phyloP scores from a whole-genome alignment of 2,329 filamentous ascomycete species.

The Monilinia fructigena region DNA sequence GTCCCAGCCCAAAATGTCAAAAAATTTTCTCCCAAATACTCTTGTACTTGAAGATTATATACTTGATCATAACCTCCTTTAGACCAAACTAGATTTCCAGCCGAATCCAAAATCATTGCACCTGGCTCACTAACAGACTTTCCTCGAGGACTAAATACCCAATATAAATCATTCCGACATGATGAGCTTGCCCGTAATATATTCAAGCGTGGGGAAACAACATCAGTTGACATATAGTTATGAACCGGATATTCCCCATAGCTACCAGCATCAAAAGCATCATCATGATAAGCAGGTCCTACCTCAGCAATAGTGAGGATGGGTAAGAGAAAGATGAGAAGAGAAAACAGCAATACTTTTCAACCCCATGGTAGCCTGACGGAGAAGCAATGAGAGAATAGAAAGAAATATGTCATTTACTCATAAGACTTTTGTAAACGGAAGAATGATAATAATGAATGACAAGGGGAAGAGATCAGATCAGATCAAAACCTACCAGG shows the following conservation, averaged over 20 bases:
- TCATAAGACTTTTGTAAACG: background rate
- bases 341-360: background rate
- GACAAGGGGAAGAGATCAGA: constrained; percentile 1
- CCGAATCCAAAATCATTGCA: constrained; percentile 47
- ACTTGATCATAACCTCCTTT: constrained; percentile 41
- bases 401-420: constrained; percentile 5
- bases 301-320: constrained; percentile 3
- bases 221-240: constrained; percentile 39
- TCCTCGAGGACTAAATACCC: constrained; percentile 45
- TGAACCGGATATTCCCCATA: constrained; percentile 42
- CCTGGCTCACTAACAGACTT: constrained; percentile 40
- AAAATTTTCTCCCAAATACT: constrained; percentile 46
- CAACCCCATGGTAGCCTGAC: constrained; percentile 11
- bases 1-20: constrained; percentile 52
- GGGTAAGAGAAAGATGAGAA: background rate
- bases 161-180: constrained; percentile 45
- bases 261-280: constrained; percentile 40
- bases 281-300: constrained; percentile 28
- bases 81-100: constrained; percentile 49
- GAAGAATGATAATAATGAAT: background rate
- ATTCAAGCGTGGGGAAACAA: constrained; percentile 42
- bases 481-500: background rate
- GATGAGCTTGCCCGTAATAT: constrained; percentile 35
- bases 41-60: constrained; percentile 48
- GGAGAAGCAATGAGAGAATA: background rate